A percentile compares a stretch with the other conserved stretches of the same genome.
phyloP scores from a whole-genome alignment of 257 asterid genomes.

The Verbascum thapsus region DNA sequence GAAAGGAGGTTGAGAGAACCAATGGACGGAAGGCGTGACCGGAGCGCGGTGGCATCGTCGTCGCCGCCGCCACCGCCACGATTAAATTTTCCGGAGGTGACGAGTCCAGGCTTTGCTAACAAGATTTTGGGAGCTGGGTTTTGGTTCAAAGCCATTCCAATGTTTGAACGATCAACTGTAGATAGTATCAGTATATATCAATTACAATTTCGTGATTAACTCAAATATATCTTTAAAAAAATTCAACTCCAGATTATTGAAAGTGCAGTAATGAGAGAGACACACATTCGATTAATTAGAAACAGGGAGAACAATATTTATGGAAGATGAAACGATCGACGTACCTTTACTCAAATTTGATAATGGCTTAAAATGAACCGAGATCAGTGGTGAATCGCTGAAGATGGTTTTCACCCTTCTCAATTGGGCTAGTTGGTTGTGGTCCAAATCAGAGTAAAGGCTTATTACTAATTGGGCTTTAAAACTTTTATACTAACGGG shows the following conservation, averaged over 20 bases:
- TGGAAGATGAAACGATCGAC: background rate
- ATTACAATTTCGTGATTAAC: background rate
- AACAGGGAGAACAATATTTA: background rate
- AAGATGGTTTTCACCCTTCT: background rate
- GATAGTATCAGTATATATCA: background rate
- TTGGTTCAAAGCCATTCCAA: constrained; percentile 42
- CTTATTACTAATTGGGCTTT: no score
- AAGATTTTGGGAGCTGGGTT: constrained; percentile 75
- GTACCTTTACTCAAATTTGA: constrained; percentile 6
- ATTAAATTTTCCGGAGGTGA: constrained; percentile 60
- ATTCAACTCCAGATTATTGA: background rate
- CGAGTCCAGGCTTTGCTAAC: constrained; percentile 90
- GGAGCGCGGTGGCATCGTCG: constrained; percentile 66
- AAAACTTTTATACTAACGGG: no score
- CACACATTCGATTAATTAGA: background rate
- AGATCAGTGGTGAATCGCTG: background rate
- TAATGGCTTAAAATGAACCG: background rate
- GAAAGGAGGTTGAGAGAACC: constrained; percentile 89
- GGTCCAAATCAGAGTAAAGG: background rate
- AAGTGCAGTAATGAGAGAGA: background rate
- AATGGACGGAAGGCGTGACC: constrained; percentile 75
- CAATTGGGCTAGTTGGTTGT: constrained; percentile 5
- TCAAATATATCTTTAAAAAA: background rate
- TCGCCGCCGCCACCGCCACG: constrained; percentile 58
- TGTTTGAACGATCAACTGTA: background rate